Evolutionary conservation across 2,329 filamentous ascomycete species (phyloP), one percentile per base, ranked within the genome.

Genomic region (Ophiosphaerella herpotricha): DNA sequence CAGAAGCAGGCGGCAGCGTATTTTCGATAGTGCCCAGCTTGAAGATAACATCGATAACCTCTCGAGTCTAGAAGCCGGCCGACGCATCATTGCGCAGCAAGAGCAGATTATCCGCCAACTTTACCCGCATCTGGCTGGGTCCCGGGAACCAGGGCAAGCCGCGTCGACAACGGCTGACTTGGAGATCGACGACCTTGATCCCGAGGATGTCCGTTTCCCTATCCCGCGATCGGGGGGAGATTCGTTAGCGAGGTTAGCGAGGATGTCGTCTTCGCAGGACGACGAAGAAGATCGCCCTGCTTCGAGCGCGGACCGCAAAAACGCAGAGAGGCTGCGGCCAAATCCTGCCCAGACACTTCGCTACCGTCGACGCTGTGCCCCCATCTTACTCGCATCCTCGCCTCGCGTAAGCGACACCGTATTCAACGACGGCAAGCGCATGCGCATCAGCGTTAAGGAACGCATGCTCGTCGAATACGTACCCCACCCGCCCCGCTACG

Each of bases 361-460:
- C 45, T 80, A 80, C 65, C 74, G 77, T 44, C 72, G 74, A 6
- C 74, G 78, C 26, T 80, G 78, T 55, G 73, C 77, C 43, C 78
- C 78, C 2, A 66, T 78, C 5, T 61, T 80, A 11, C 69, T 75
- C 7, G 70, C 70, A 18, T 73, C 75, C 35, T 75, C 77, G 2
- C 71, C 74, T 2, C 71, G 78, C 31, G 75, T 77, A 0, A 77
- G 73, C 62, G 75, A 78, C 48, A 69, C 80, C n/a, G 64, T 80
- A 6, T 75, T 77, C 53, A 62, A 54, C 43, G 61, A 72, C 26
- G 77, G 76, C 39, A 66, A 68, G 43, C 75, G 78, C 36, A 63
- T 78, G 54, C 74, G 73, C 43, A 74, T 80, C 63, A 76, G 78
- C 51, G 69, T 72, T 52, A 73, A 71, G 26, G 72, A 74, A 52